phyloP scores from a whole-genome alignment of 805 yeast genomes.

The Teunomyces tritomae region DNA sequence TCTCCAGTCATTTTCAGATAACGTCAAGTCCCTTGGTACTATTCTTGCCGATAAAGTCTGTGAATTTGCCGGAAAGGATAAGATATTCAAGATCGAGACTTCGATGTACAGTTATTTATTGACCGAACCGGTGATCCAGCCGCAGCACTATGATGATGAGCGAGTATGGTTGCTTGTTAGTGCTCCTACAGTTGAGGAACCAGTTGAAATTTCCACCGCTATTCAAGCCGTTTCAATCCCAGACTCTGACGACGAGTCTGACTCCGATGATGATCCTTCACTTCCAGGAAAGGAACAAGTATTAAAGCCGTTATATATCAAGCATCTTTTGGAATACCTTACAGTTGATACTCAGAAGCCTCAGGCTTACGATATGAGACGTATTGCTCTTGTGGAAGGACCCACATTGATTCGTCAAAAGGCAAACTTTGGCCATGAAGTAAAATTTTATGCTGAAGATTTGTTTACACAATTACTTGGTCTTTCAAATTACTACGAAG shows the following conservation, averaged over 20 bases:
- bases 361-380: conserved; percentile 48
- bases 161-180: conserved; percentile 6
- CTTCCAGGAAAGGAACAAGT: conserved; percentile 33
- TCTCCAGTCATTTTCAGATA: conserved; percentile 47
- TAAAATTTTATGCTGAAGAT: conserved; percentile 54
- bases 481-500: conserved; percentile 55
- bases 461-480: conserved; percentile 52
- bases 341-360: conserved; percentile 43
- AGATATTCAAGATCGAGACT: conserved; percentile 30
- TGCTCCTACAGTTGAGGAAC: conserved; percentile 4
- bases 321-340: conserved; percentile 64
- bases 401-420: conserved; percentile 68
- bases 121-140: neutral
- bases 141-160: neutral
- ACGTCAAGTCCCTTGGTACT: conserved; percentile 54
- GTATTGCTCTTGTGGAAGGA: conserved; percentile 48
- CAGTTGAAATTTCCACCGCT: neutral
- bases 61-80: conserved; percentile 23
- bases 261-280: conserved; percentile 50
- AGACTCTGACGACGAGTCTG: conserved; percentile 51
- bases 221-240: neutral
- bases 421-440: conserved; percentile 55
- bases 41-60: conserved; percentile 53
- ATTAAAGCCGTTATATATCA: conserved; percentile 61
- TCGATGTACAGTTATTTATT: neutral